Evolutionary conservation across 768 basidiomycete genomes (phyloP).

Genomic region (Leccinellum rugosiceps): DNA sequence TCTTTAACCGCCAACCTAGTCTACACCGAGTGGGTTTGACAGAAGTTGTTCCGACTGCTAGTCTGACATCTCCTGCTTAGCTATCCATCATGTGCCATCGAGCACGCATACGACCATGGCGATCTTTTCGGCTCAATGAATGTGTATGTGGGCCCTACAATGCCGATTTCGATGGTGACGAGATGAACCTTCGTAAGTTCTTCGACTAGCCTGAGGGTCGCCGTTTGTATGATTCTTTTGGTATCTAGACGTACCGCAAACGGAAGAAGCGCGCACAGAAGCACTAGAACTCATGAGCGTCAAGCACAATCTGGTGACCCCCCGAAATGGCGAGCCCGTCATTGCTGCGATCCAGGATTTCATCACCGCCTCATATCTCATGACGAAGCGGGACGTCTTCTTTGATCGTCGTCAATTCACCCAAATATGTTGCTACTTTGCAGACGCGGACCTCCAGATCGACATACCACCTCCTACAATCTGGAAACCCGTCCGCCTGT

Average conservation of each 20-base stretch:
- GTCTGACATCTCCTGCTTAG: slow-evolving; percentile 35
- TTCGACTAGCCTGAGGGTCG: background rate
- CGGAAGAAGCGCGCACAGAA: slow-evolving; percentile 96
- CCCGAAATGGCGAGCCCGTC: slow-evolving; percentile 97
- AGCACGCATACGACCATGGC: slow-evolving; percentile 95
- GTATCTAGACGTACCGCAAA: slow-evolving; percentile 88
- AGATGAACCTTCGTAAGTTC: slow-evolving; percentile 95
- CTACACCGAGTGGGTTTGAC: slow-evolving; percentile 72
- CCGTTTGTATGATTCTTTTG: slow-evolving; percentile 1
- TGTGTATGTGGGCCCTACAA: slow-evolving; percentile 99
- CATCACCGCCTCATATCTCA: slow-evolving; percentile 95
- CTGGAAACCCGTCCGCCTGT: slow-evolving; percentile 86
- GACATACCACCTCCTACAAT: slow-evolving; percentile 95
- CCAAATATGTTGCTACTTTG: slow-evolving; percentile 93
- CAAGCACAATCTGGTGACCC: slow-evolving; percentile 95
- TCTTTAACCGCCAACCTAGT: slow-evolving; percentile 99
- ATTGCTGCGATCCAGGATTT: slow-evolving; percentile 99
- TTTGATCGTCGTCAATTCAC: slow-evolving; percentile 93
- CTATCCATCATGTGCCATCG: slow-evolving; percentile 99
- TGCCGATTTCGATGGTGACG: slow-evolving; percentile 99
- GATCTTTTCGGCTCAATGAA: slow-evolving; percentile 95
- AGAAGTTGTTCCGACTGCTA: background rate
- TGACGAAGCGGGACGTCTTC: slow-evolving; percentile 90
- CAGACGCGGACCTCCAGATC: slow-evolving; percentile 87
- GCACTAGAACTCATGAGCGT: slow-evolving; percentile 97